A percentile compares a stretch with the other conserved stretches of the same genome.
Conservation (phyloP, 2,329 filamentous ascomycete species). For the Xylaria sp. region DNA sequence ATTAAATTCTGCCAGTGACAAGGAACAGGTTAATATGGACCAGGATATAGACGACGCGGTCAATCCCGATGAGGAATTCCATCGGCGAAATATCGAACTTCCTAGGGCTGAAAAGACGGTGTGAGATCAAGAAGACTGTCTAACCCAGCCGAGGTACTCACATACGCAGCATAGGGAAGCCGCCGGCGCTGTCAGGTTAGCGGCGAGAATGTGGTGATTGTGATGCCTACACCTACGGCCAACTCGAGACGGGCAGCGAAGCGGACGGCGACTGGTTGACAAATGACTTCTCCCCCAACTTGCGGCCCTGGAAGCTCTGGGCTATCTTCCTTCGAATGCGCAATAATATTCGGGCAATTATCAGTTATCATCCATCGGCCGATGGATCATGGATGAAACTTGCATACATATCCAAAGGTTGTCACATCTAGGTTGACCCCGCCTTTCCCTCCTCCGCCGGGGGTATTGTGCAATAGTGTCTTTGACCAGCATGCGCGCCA, state of each 20-base stretch:
- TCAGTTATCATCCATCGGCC: conserved; percentile 14
- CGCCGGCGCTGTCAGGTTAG: neutral
- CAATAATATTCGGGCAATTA: conserved; percentile 8
- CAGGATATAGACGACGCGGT: neutral
- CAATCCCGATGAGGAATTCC: neutral
- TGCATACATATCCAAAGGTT: conserved; percentile 22
- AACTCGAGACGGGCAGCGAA: neutral
- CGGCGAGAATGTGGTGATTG: neutral
- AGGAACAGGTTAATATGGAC: neutral
- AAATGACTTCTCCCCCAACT: neutral
- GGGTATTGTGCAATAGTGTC: neutral
- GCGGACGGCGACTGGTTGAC: neutral
- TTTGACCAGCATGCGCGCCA: conserved; percentile 19
- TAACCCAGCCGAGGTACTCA: neutral
- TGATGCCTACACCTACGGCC: no score
- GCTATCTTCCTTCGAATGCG: neutral
- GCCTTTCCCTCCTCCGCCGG: conserved; percentile 19
- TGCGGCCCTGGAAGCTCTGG: neutral
- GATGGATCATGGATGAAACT: conserved; percentile 25
- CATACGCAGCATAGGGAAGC: neutral
- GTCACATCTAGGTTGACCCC: conserved; percentile 22
- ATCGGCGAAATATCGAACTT: neutral
- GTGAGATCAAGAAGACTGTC: conserved; percentile 21
- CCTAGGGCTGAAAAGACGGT: conserved; percentile 28
- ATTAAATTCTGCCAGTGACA: neutral